A percentile compares a stretch with the other conserved stretches of the same genome.
phyloP scores from a whole-genome alignment of 495 filamentous ascomycete genomes.

The Chaetomium fimeti region DNA sequence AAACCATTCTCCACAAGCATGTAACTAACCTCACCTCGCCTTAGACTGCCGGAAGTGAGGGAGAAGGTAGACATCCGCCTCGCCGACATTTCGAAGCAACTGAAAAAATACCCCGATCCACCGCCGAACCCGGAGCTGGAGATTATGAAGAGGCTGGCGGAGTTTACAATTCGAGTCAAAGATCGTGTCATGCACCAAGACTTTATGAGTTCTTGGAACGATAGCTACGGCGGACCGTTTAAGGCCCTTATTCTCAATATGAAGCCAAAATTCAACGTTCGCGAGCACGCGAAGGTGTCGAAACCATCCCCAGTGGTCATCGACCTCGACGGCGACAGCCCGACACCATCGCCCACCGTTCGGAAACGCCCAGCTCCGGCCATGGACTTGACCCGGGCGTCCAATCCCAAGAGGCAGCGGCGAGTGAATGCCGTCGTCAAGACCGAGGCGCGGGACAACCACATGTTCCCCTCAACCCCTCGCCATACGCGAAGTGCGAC shows the following conservation, averaged over 20 bases:
- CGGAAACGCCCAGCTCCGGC: conserved; percentile 18
- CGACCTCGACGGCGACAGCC: conserved; percentile 29
- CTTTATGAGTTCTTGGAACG: conserved; percentile 30
- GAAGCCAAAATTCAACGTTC: conserved; percentile 47
- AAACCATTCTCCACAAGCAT: background rate
- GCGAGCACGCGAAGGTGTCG: conserved; percentile 15
- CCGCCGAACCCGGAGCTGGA: conserved; percentile 51
- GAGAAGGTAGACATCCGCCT: conserved; percentile 55
- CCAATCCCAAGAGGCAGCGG: conserved; percentile 26
- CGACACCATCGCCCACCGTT: conserved; percentile 26
- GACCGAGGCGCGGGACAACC: conserved; percentile 17
- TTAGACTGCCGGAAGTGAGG: conserved; percentile 62
- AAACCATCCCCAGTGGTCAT: conserved; percentile 27
- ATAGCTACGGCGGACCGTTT: conserved; percentile 37
- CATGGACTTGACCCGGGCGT: conserved; percentile 5
- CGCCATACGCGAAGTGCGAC: background rate
- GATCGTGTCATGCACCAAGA: conserved; percentile 38
- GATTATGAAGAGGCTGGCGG: conserved; percentile 43
- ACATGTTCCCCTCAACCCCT: conserved; percentile 11
- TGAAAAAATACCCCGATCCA: conserved; percentile 56
- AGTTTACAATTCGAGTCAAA: conserved; percentile 45
- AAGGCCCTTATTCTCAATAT: conserved; percentile 36
- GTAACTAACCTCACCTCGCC: conserved; percentile 34
- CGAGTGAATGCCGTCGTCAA: conserved; percentile 24
- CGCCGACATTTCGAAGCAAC: conserved; percentile 45